These are phyloP conservation scores for Skeletonema marinoi DNA, from an alignment of 108 stramenopile species.

Conservation along the genomic window DNA sequence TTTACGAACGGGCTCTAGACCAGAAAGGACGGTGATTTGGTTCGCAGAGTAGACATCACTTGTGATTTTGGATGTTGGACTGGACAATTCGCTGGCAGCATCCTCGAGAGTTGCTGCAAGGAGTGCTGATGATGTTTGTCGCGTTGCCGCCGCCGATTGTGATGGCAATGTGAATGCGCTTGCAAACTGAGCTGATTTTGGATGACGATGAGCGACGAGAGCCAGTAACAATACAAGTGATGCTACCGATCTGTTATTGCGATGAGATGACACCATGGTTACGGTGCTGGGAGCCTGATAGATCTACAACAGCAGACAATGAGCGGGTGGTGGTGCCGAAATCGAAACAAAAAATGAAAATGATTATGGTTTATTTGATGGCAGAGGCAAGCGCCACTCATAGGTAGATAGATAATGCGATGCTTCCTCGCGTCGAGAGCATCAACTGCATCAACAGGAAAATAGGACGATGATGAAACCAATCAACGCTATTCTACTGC, in stretches of 20 bases:
- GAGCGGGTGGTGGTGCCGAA: too few species aligned
- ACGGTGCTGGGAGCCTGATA: not conserved
- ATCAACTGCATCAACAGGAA: not conserved
- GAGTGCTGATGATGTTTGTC: not conserved
- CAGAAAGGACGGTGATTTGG: conserved; percentile 95
- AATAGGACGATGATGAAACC: not conserved
- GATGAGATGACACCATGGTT: not conserved
- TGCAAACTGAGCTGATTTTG: not conserved
- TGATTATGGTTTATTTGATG: too few species aligned
- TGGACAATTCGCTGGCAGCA: conserved; percentile 10
- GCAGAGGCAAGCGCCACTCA: too few species aligned
- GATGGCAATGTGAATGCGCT: not conserved
- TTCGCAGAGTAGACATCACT: conserved; percentile 76
- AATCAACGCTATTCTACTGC: not conserved
- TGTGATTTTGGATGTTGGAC: not conserved
- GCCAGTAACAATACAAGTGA: not conserved
- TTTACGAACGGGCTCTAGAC: conserved; percentile 95
- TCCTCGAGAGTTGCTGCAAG: conserved; percentile 1
- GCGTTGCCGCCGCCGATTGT: not conserved
- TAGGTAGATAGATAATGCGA: too few species aligned
- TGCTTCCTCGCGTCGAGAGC: too few species aligned
- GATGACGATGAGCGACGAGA: not conserved
- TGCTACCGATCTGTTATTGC: not conserved
- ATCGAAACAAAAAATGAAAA: too few species aligned
- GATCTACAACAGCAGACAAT: not conserved